phyloP scores from a whole-genome alignment of 306 rosid species.

The peach (Prunus persica) region DNA sequence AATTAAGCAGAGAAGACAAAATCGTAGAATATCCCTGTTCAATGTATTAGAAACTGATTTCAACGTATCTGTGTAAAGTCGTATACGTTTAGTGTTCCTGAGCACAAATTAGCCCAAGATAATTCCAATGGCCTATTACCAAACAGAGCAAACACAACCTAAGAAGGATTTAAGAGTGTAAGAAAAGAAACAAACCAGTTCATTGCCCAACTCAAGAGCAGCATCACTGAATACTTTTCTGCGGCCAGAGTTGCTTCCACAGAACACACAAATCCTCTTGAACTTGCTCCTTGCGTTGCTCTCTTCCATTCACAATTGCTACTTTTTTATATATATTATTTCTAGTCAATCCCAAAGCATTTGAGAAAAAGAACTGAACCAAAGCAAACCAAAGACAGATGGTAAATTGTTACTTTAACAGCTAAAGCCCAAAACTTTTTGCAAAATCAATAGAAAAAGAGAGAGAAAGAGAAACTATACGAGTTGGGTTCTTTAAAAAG shows the following conservation, averaged over 20 bases:
- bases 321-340: slow-evolving; percentile 6
- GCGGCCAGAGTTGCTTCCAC: slow-evolving; percentile 92
- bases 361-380: slow-evolving; percentile 17
- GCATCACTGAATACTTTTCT: slow-evolving; percentile 76
- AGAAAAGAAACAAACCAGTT: slow-evolving; percentile 53
- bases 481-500: slow-evolving; percentile 21
- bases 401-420: slow-evolving; percentile 15
- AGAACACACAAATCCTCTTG: slow-evolving; percentile 78
- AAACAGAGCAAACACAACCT: slow-evolving; percentile 17
- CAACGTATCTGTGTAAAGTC: slow-evolving; percentile 11
- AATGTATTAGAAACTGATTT: slow-evolving; percentile 3
- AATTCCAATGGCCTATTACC: slow-evolving; percentile 3
- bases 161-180: slow-evolving; percentile 3
- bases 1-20: slow-evolving; percentile 13
- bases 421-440: slow-evolving; percentile 14
- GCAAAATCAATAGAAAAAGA: slow-evolving; percentile 27
- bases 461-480: slow-evolving; percentile 13
- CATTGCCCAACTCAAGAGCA: slow-evolving; percentile 81
- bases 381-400: slow-evolving; percentile 8
- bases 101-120: not conserved
- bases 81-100: not conserved
- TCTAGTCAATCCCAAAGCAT: slow-evolving; percentile 34
- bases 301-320: slow-evolving; percentile 64
- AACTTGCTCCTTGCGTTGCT: slow-evolving; percentile 57
- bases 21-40: not conserved